phyloP scores from a whole-genome alignment of 2,329 filamentous ascomycete species.

The Cryphonectria japonica region DNA sequence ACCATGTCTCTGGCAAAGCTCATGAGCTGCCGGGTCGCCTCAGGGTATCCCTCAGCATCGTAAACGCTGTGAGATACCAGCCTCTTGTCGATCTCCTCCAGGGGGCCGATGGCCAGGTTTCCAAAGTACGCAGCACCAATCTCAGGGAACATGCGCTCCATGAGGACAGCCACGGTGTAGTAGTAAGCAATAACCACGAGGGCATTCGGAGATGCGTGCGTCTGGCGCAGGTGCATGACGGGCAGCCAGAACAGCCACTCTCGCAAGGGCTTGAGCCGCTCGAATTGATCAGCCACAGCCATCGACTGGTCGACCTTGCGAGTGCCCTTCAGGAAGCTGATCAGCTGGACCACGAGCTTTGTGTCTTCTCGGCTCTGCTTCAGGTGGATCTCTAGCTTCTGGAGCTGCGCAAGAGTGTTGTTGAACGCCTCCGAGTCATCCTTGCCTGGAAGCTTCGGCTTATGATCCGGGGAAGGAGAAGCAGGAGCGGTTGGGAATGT shows the following conservation, averaged over 20 bases:
- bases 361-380: slow-evolving; percentile 71
- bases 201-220: slow-evolving; percentile 74
- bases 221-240: slow-evolving; percentile 78
- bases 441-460: slow-evolving; percentile 64
- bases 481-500: slow-evolving; percentile 70
- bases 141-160: slow-evolving; percentile 91
- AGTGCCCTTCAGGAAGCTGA: slow-evolving; percentile 73
- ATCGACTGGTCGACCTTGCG: slow-evolving; percentile 71
- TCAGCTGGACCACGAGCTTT: slow-evolving; percentile 69
- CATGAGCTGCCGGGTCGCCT: slow-evolving; percentile 63
- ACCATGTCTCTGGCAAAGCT: slow-evolving; percentile 73
- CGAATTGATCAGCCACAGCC: slow-evolving; percentile 82
- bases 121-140: slow-evolving; percentile 89
- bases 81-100: slow-evolving; percentile 83
- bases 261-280: slow-evolving; percentile 82
- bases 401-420: slow-evolving; percentile 67
- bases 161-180: slow-evolving; percentile 83
- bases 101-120: slow-evolving; percentile 75
- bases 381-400: slow-evolving; percentile 69
- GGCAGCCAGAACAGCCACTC: slow-evolving; percentile 98
- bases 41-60: slow-evolving; percentile 58
- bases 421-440: slow-evolving; percentile 73
- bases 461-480: slow-evolving; percentile 64
- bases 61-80: slow-evolving; percentile 70
- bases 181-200: slow-evolving; percentile 87